A percentile compares a stretch with the other conserved stretches of the same genome.
Conservation (phyloP, 805 yeast species). For the Grigorovia humatica region DNA sequence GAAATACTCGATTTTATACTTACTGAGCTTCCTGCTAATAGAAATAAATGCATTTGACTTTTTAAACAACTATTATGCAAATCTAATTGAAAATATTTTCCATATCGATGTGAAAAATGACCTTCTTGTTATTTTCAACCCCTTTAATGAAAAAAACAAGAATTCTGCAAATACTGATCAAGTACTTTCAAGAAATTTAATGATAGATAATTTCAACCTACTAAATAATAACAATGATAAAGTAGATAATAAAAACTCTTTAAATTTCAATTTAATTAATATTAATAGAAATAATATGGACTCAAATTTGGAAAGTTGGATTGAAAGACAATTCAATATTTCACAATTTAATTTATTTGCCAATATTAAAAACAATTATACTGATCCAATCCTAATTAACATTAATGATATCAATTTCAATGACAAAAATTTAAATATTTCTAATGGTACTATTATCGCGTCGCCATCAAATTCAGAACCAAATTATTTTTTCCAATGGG, state of each 20-base stretch:
- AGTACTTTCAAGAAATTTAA: background rate
- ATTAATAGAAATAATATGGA: slow-evolving; percentile 43
- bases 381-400: background rate
- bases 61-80: no score
- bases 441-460: slow-evolving; percentile 67
- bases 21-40: no score
- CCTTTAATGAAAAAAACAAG: no score
- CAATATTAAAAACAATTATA: slow-evolving; percentile 37
- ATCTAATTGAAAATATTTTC: no score
- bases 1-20: no score
- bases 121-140: background rate
- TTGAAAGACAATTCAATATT: slow-evolving; percentile 30
- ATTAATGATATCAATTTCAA: background rate
- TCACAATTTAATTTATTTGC: slow-evolving; percentile 36
- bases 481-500: slow-evolving; percentile 84
- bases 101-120: background rate
- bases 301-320: slow-evolving; percentile 28
- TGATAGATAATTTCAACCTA: background rate
- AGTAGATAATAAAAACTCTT: no score
- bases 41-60: no score
- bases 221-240: slow-evolving; percentile 26
- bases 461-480: slow-evolving; percentile 67
- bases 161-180: no score
- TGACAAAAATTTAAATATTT: background rate
- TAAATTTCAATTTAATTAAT: slow-evolving; percentile 54